Evolutionary conservation across 2,329 filamentous ascomycete genomes (phyloP), one percentile per base, ranked within the genome.

Genomic region (Aaosphaeria pasadenensis): DNA sequence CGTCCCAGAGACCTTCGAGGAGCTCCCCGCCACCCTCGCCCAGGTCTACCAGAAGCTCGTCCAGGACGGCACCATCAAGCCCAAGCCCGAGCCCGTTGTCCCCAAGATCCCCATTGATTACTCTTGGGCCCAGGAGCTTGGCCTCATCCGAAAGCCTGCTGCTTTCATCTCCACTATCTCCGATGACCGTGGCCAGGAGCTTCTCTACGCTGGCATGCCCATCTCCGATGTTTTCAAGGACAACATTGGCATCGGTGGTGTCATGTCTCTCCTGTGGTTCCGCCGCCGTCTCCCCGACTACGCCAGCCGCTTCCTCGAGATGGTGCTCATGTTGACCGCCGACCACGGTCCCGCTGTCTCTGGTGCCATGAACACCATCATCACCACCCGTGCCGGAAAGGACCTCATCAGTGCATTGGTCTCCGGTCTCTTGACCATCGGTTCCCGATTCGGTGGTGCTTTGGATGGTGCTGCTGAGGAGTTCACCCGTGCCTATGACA

Each of bases 311-410:
- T 99, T 99, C 83, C 79, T 99, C 63, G 94, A 99, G 83, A 99
- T 99, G 94, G 94, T 99, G 59, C 92, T 99, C 74, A 99, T 99
- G 94, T 85, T 99, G 70, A 99, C 94, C 70, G 94, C 94, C 65
- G 94, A 99, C 71, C 94, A 99, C 85, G 94, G 94, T 77, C 94
- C 94, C 46, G 94, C 94, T 64, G 94, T 99, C 64, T 99, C 94
- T 64, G 94, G 94, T 83, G 94, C 94, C 74, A 99, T 99, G 94
- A 99, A 99, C 87, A 99, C 94, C 73, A 99, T 99, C 74, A 97
- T 99, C 74, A 99, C 94, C 55, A 99, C 94, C 51, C 89, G 94
- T 88, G 94, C 94, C 56, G 94, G 94, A 74, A 99, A 99, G 83
- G 94, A 99, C 72, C 80, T 99, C 62, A 97, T 99, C 80, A 91